phyloP scores from a whole-genome alignment of 441 rosid genomes.

The Capsella rubella region DNA sequence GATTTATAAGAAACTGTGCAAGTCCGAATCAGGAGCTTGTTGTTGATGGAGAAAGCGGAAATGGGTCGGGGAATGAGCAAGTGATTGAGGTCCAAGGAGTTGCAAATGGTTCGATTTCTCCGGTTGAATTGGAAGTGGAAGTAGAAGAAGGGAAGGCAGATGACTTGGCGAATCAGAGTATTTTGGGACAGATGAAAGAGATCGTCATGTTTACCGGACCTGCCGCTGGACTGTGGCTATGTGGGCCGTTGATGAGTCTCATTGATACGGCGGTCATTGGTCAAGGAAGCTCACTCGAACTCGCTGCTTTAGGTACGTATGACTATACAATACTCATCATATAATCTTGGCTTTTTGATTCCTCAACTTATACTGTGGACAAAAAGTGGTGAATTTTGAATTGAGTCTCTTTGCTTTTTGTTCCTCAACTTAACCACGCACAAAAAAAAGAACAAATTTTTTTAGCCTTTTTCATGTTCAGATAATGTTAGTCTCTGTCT shows the following conservation, averaged over 20 bases:
- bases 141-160: constrained; percentile 39
- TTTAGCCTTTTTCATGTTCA: not conserved
- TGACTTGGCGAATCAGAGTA: constrained; percentile 57
- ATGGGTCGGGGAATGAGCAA: constrained; percentile 27
- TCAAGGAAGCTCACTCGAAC: constrained; percentile 84
- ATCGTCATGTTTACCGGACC: constrained; percentile 88
- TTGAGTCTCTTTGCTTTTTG: constrained; percentile 4
- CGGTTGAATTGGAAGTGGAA: constrained; percentile 23
- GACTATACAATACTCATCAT: not conserved
- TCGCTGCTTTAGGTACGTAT: constrained; percentile 68
- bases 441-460: not conserved
- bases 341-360: not conserved
- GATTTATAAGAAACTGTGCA: constrained; percentile 42
- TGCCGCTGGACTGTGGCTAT: constrained; percentile 89
- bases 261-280: constrained; percentile 93
- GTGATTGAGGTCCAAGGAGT: constrained; percentile 38
- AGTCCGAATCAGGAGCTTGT: constrained; percentile 47
- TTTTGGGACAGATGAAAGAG: constrained; percentile 82
- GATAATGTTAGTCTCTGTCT: constrained; percentile 10
- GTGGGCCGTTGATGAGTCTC: constrained; percentile 97
- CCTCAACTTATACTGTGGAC: not conserved
- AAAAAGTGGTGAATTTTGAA: not conserved
- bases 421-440: not conserved
- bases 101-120: constrained; percentile 17
- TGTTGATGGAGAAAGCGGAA: constrained; percentile 28